These are phyloP conservation scores for Massariosphaeria phaeospora DNA, from an alignment of 495 filamentous ascomycete species.

Conservation along the genomic window DNA sequence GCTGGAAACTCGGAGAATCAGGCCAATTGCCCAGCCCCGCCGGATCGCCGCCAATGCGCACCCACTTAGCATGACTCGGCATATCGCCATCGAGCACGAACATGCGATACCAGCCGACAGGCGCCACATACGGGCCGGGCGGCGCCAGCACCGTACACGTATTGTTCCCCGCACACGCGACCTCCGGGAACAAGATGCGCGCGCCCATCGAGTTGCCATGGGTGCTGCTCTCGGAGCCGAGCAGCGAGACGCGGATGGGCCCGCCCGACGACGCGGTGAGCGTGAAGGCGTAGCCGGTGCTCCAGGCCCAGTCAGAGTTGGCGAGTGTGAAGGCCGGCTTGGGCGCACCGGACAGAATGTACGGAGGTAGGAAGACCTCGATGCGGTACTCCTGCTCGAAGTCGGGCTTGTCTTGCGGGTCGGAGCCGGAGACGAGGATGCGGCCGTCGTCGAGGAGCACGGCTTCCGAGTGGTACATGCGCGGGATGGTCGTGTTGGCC, in stretches of 20 bases:
- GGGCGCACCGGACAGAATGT: conserved; percentile 48
- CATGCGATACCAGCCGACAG: conserved; percentile 59
- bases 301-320: conserved; percentile 48
- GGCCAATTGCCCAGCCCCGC: conserved; percentile 58
- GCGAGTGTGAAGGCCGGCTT: conserved; percentile 40
- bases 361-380: conserved; percentile 62
- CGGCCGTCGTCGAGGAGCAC: conserved; percentile 61
- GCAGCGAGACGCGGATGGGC: conserved; percentile 46
- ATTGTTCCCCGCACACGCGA: conserved; percentile 45
- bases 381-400: conserved; percentile 60
- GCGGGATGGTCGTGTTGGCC: conserved; percentile 60
- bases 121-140: conserved; percentile 48
- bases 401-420: conserved; percentile 51
- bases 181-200: conserved; percentile 54
- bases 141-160: conserved; percentile 56
- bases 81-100: conserved; percentile 54
- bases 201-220: conserved; percentile 62
- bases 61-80: conserved; percentile 50
- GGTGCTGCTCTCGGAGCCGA: conserved; percentile 54
- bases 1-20: conserved; percentile 41
- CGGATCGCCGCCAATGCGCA: conserved; percentile 62
- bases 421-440: conserved; percentile 60
- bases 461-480: conserved; percentile 62
- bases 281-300: conserved; percentile 31
- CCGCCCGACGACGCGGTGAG: conserved; percentile 40